Evolutionary conservation across 1,284 basidiomycete species (phyloP).

Genomic region (Trichosporon faecale): DNA sequence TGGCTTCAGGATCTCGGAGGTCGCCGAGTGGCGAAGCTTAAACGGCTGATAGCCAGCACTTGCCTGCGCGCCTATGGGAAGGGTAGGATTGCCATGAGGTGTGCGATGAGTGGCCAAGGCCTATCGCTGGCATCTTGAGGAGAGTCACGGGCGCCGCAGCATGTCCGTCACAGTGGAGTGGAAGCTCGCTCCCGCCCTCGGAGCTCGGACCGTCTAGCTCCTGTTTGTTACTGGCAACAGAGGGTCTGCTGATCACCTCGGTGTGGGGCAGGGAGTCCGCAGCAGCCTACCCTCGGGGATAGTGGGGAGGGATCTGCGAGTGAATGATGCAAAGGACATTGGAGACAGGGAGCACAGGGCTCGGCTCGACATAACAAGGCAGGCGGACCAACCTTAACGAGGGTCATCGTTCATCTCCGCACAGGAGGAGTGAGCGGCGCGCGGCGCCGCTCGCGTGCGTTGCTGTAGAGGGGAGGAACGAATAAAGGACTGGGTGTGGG

Average conservation of each 20-base stretch:
- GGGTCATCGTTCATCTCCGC: not conserved
- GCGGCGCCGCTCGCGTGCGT: not conserved
- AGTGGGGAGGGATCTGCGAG: not conserved
- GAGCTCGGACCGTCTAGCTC: not conserved
- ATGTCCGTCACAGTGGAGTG: not conserved
- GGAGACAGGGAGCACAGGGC: not conserved
- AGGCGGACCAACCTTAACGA: not conserved
- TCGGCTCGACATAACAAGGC: not conserved
- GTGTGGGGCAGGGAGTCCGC: not conserved
- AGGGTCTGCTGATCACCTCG: not conserved
- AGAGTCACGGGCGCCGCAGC: not conserved
- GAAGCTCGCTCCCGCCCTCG: not conserved
- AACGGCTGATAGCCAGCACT: not conserved
- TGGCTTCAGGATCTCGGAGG: not conserved
- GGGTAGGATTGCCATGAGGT: not conserved
- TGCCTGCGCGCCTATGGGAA: not conserved
- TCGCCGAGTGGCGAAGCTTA: not conserved
- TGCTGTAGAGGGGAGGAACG: not conserved
- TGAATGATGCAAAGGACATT: not conserved
- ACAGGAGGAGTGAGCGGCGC: not conserved
- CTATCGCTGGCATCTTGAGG: not conserved
- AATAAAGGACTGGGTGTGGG: not conserved
- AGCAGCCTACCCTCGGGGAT: not conserved
- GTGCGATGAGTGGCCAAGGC: not conserved
- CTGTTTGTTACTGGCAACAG: not conserved